phyloP scores from a whole-genome alignment of 768 basidiomycete species.

The Phaffia australis region DNA sequence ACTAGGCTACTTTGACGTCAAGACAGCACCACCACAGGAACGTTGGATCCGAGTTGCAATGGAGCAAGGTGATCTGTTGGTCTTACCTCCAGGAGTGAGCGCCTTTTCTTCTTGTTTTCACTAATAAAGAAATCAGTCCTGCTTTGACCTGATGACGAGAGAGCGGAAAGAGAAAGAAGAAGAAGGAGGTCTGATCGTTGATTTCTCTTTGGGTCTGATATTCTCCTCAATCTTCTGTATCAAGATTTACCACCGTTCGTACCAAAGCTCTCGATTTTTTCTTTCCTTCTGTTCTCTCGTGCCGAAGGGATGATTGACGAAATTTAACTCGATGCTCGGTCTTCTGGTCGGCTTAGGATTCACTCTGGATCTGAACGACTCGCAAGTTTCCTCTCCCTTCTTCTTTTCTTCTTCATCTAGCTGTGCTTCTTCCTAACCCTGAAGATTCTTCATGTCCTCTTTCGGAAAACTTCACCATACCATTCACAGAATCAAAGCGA shows the following conservation, averaged over 20 bases:
- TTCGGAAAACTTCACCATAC: not conserved
- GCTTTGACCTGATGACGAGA: not conserved
- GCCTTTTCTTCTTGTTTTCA: not conserved
- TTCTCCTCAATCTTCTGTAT: not conserved
- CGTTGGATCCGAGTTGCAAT: constrained; percentile 73
- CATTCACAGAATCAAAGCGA: constrained; percentile 64
- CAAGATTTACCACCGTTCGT: constrained; percentile 22
- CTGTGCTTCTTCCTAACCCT: no score
- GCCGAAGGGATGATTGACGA: no score
- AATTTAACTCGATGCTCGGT: no score
- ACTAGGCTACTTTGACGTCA: constrained; percentile 78
- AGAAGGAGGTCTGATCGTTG: no score
- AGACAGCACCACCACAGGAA: constrained; percentile 48
- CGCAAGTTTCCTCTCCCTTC: no score
- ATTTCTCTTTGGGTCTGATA: not conserved
- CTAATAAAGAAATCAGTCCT: not conserved
- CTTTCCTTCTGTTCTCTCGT: no score
- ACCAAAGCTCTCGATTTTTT: no score
- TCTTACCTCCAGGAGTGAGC: constrained; percentile 62
- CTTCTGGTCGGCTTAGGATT: constrained; percentile 41
- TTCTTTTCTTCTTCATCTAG: no score
- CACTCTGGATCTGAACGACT: constrained; percentile 57
- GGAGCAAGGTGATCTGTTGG: constrained; percentile 66
- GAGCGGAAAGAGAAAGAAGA: no score
- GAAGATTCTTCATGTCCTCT: no score